Conservation (phyloP, 176 grass and related monocot species). For the Zoysia pacifica region DNA sequence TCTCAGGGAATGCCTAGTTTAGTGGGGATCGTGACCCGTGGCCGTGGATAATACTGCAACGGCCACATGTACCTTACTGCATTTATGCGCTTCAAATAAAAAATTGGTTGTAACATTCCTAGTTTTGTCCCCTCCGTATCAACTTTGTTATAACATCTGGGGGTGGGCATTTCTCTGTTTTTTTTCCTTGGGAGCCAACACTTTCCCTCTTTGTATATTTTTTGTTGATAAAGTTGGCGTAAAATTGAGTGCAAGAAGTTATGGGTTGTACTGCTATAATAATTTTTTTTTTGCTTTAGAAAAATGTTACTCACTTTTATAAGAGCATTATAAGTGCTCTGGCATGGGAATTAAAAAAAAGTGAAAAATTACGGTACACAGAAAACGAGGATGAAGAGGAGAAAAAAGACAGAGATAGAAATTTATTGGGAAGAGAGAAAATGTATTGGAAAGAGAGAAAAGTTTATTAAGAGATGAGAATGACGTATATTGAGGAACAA, state of each 20-base stretch:
- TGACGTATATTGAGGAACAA: too few relatives aligned
- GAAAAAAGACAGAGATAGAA: too few relatives aligned
- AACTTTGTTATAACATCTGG: too few relatives aligned
- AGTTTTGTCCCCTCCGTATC: too few relatives aligned
- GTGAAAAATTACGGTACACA: too few relatives aligned
- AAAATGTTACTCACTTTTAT: background rate
- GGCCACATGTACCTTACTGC: background rate
- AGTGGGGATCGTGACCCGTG: background rate
- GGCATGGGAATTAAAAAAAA: too few relatives aligned
- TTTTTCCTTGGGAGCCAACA: background rate
- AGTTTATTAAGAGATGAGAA: too few relatives aligned
- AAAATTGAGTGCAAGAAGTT: background rate
- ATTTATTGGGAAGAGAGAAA: too few relatives aligned
- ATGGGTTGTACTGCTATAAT: background rate
- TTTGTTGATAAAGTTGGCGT: background rate
- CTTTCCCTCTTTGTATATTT: background rate
- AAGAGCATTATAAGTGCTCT: too few relatives aligned
- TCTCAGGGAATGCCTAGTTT: background rate
- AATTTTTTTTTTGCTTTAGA: background rate
- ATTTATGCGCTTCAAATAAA: constrained; percentile 1
- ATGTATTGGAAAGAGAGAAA: too few relatives aligned
- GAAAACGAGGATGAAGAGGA: too few relatives aligned
- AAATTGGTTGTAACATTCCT: background rate
- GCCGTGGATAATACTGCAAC: background rate
- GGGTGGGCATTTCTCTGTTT: background rate